Base-by-base conservation (phyloP, 2,329 filamentous ascomycete genomes). In the Nigrospora oryzae region DNA sequence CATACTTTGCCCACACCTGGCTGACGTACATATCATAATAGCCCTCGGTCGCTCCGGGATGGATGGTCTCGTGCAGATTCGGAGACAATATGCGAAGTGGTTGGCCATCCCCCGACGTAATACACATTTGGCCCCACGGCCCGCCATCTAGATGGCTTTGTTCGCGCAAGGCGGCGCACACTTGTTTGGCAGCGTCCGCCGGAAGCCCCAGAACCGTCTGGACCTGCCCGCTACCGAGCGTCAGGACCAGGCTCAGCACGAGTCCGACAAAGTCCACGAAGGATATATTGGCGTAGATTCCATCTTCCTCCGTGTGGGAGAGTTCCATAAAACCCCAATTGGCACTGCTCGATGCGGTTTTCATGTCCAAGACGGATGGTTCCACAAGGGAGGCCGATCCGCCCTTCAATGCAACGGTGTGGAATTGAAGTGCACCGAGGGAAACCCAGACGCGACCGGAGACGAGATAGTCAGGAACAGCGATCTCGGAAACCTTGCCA, bases 191-290 rank as follows among this genome's bases (percentile, higher is more conserved):
- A 38, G 11, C 36, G 15, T 38, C 10, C 17, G 6, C 13, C 23
- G 15, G 11, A 13, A 38, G 15, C 17, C 15, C 15, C 17, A 38
- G 11, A 38, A 38, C 36, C 1, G 60, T 57, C 32, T 72, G 69
- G 0, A 50, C 54, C 37, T 49, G 53, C 32, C 66, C 66, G 28
- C 58, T 60, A 11, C 52, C 61, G 11, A 64, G 58, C 0, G 60
- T 62, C 12, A 77, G 58, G 0, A 53, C 54, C 66, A 79, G 72
- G 35, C 72, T 71, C n/a, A 79, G 66, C 0, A 70, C 61, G 34
- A 36, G 35, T 4, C 35, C 35, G 17, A 36, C 35, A 12, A 36
- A 36, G 35, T 36, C 35, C 35, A 36, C 35, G 14, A 36, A 36
- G 35, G 35, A 36, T n/a, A 36, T n/a, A 36, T 36, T 36, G 11